These are phyloP conservation scores for Saccharum spontaneum DNA, from an alignment of 176 grass and related monocot genomes.

Conservation along the genomic window DNA sequence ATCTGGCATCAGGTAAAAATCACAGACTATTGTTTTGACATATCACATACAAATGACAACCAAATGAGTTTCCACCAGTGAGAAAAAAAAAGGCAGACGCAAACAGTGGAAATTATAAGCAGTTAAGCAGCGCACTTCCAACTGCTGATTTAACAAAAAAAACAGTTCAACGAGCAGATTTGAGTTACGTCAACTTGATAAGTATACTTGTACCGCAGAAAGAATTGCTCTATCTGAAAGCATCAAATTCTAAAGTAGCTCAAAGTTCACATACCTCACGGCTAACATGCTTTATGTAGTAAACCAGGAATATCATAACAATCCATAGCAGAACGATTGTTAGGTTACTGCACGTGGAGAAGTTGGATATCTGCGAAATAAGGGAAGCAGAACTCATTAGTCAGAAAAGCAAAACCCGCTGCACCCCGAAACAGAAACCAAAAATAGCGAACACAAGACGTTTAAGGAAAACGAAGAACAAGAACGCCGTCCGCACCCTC, in stretches of 20 bases:
- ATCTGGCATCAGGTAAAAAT: neutral
- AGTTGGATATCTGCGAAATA: conserved; percentile 88
- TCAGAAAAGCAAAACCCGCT: neutral
- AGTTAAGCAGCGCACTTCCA: neutral
- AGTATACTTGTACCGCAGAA: neutral
- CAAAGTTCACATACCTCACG: conserved; percentile 59
- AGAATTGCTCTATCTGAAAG: neutral
- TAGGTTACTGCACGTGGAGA: conserved; percentile 88
- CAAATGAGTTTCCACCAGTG: neutral
- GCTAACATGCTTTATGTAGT: conserved; percentile 93
- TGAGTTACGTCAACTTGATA: neutral
- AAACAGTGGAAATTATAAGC: neutral
- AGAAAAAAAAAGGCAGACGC: neutral
- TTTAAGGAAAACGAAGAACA: no score
- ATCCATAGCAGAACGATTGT: conserved; percentile 87
- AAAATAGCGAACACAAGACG: neutral
- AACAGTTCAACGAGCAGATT: neutral
- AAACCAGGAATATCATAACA: conserved; percentile 83
- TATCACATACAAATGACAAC: neutral
- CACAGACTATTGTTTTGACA: neutral
- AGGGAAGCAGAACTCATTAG: neutral
- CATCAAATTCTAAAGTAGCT: neutral
- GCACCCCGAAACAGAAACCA: neutral
- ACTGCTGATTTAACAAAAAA: neutral
- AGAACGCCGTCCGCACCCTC: conserved; percentile 40